phyloP scores from a whole-genome alignment of 306 rosid genomes.

The Gynostemma pentaphyllum region DNA sequence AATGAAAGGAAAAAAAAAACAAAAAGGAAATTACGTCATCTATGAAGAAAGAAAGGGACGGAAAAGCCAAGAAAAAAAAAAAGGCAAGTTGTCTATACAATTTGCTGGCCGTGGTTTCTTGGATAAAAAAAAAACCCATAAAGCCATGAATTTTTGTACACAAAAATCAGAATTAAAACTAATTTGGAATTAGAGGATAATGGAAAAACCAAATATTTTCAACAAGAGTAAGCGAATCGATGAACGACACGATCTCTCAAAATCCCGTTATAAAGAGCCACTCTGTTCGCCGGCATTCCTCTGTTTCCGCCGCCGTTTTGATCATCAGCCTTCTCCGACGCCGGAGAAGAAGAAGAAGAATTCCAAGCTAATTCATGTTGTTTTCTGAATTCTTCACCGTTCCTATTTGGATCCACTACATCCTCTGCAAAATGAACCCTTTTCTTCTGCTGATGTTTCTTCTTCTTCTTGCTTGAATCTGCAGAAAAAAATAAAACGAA shows the following conservation, averaged over 20 bases:
- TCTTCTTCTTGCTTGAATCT: slow-evolving; percentile 38
- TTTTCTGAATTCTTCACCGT: slow-evolving; percentile 53
- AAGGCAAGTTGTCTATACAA: neutral
- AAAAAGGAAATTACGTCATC: too few relatives aligned
- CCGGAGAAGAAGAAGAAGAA: slow-evolving; percentile 7
- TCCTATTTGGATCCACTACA: slow-evolving; percentile 53
- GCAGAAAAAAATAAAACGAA: neutral
- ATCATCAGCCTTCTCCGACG: neutral
- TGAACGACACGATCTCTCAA: slow-evolving; percentile 63
- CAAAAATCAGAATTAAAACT: neutral
- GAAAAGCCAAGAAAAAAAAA: neutral
- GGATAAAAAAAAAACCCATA: neutral
- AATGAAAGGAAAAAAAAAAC: too few relatives aligned
- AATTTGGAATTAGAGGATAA: neutral
- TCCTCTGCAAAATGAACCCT: slow-evolving; percentile 75
- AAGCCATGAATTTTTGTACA: slow-evolving; percentile 1
- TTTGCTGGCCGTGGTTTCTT: neutral
- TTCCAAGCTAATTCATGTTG: slow-evolving; percentile 19
- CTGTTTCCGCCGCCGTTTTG: slow-evolving; percentile 18
- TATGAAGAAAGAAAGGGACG: too few relatives aligned
- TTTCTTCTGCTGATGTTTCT: slow-evolving; percentile 41
- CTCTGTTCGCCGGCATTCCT: slow-evolving; percentile 79
- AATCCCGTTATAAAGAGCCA: slow-evolving; percentile 78
- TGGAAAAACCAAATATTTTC: neutral
- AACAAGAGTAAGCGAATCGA: slow-evolving; percentile 36